phyloP scores from a whole-genome alignment of 73 alveolate genomes.

The Symbiodinium pilosum region DNA sequence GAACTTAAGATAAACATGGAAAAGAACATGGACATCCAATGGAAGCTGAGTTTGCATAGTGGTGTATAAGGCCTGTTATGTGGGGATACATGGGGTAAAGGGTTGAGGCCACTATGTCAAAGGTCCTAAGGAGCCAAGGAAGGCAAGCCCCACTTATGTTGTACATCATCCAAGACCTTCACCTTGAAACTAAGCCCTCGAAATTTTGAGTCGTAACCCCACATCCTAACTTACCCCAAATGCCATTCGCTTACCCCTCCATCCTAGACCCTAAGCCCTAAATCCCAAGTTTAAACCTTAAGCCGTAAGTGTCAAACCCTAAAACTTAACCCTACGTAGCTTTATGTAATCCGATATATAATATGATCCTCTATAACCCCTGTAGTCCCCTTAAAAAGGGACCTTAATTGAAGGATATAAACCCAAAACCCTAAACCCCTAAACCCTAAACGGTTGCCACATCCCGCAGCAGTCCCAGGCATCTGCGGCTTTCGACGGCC shows the following conservation, averaged over 20 bases:
- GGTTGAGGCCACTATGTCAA: too few relatives aligned
- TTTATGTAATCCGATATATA: too few relatives aligned
- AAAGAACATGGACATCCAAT: too few relatives aligned
- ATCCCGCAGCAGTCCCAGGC: not conserved
- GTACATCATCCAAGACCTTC: too few relatives aligned
- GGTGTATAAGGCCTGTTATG: too few relatives aligned
- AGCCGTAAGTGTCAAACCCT: not conserved
- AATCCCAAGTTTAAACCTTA: not conserved
- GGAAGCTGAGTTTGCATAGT: too few relatives aligned
- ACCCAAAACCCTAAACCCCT: not conserved
- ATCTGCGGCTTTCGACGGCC: not conserved
- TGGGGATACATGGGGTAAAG: too few relatives aligned
- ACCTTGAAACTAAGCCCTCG: too few relatives aligned
- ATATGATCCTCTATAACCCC: not conserved
- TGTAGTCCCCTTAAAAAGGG: not conserved
- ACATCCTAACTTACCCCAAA: not conserved
- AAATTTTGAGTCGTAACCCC: too few relatives aligned
- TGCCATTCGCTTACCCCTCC: not conserved
- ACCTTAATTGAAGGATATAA: not conserved
- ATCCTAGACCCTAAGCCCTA: not conserved
- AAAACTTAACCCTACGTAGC: not conserved
- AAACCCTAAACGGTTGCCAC: not conserved
- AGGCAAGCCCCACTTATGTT: too few relatives aligned
- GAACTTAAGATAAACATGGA: too few relatives aligned
- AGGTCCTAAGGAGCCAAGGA: too few relatives aligned